Evolutionary conservation across 2,329 filamentous ascomycete species (phyloP).

Genomic region (Helicocarpus griseus): DNA sequence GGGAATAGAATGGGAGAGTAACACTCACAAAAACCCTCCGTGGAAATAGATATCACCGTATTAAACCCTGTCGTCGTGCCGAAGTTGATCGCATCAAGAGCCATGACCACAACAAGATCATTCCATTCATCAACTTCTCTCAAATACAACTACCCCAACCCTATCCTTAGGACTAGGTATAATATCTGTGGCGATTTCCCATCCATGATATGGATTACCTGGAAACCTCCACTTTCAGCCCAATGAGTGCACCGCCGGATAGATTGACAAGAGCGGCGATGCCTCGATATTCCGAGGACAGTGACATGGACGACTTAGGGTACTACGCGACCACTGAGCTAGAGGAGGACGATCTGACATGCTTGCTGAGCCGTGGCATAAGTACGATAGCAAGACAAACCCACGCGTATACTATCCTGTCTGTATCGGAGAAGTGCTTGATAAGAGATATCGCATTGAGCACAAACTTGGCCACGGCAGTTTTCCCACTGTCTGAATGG

Average conservation of each 20-base stretch:
- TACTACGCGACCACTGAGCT: too few relatives aligned
- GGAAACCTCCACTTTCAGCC: too few relatives aligned
- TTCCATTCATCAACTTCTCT: too few relatives aligned
- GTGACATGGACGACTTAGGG: too few relatives aligned
- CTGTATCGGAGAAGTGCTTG: conserved; percentile 13
- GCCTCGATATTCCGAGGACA: too few relatives aligned
- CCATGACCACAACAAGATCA: neutral
- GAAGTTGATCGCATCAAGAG: neutral
- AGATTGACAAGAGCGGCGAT: too few relatives aligned
- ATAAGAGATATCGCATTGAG: conserved; percentile 17
- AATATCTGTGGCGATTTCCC: too few relatives aligned
- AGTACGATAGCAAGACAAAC: conserved; percentile 11
- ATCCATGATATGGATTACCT: too few relatives aligned
- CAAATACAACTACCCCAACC: too few relatives aligned
- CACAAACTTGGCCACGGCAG: conserved; percentile 18
- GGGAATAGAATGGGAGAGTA: neutral
- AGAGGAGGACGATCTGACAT: too few relatives aligned
- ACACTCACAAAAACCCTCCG: neutral
- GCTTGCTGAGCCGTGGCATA: conserved; percentile 15
- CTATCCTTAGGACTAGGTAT: too few relatives aligned
- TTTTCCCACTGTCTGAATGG: conserved; percentile 21
- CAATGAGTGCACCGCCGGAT: too few relatives aligned
- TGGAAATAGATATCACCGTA: neutral
- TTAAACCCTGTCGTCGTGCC: neutral
- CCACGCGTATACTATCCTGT: conserved; percentile 11